Conservation (phyloP, 1,284 basidiomycete genomes). For the Ceratobasidium sp. region DNA sequence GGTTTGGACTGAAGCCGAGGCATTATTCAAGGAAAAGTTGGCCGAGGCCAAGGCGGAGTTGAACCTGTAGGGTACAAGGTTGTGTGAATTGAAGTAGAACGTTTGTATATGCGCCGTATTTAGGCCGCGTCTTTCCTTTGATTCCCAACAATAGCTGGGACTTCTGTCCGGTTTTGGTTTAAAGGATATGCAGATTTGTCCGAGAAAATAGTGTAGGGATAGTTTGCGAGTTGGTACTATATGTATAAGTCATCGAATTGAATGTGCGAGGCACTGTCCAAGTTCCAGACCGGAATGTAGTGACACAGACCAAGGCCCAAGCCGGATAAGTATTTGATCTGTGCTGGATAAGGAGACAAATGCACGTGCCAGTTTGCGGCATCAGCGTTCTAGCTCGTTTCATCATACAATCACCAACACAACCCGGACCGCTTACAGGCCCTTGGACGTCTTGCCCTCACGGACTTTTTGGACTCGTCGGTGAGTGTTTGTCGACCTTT, state of each 20-base stretch:
- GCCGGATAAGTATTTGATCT: slow-evolving; percentile 22
- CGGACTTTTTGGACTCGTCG: slow-evolving; percentile 16
- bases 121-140: too few relatives aligned
- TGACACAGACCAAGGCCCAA: background rate
- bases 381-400: slow-evolving; percentile 42
- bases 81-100: background rate
- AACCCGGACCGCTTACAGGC: slow-evolving; percentile 30
- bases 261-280: background rate
- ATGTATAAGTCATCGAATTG: too few relatives aligned
- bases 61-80: slow-evolving; percentile 1
- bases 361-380: slow-evolving; percentile 32
- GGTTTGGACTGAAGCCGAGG: slow-evolving; percentile 94
- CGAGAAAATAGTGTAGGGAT: background rate
- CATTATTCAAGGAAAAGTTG: slow-evolving; percentile 85
- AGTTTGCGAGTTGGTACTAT: too few relatives aligned
- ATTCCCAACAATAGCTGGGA: too few relatives aligned
- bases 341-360: slow-evolving; percentile 42
- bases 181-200: background rate
- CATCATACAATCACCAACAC: slow-evolving; percentile 43
- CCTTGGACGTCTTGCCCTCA: background rate
- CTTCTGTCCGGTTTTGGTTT: too few relatives aligned
- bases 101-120: slow-evolving; percentile 2
- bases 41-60: slow-evolving; percentile 67
- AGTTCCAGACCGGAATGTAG: background rate
- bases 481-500: slow-evolving; percentile 9